Evolutionary conservation across 352 stramenopile genomes (phyloP).

Genomic region (Phytophthora uliginosa): DNA sequence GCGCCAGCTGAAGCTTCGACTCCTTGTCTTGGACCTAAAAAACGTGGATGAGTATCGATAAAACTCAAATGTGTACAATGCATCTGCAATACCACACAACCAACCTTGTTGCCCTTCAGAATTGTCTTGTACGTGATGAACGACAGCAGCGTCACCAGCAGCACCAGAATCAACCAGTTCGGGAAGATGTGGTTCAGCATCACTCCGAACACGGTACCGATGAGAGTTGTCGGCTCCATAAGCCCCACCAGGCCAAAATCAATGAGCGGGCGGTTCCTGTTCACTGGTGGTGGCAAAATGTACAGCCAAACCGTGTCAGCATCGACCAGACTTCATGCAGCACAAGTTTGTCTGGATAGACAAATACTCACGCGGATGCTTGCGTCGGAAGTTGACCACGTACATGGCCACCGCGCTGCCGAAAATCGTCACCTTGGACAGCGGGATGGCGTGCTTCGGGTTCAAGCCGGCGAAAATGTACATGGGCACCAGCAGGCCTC

Average conservation of each 20-base stretch:
- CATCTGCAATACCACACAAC: background rate
- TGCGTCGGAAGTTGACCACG: constrained; percentile 92
- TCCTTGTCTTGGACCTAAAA: constrained; percentile 67
- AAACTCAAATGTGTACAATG: background rate
- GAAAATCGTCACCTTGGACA: constrained; percentile 98
- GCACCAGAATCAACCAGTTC: constrained; percentile 81
- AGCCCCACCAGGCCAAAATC: constrained; percentile 98
- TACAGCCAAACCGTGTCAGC: background rate
- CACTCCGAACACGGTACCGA: constrained; percentile 78
- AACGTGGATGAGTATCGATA: background rate
- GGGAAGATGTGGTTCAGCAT: constrained; percentile 84
- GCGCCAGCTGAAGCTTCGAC: constrained; percentile 38
- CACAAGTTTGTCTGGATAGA: background rate
- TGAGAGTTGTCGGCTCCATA: constrained; percentile 95
- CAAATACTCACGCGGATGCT: constrained; percentile 86
- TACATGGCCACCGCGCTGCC: constrained; percentile 96
- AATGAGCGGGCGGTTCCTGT: constrained; percentile 94
- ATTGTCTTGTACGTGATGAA: constrained; percentile 77
- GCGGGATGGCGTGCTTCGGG: constrained; percentile 96
- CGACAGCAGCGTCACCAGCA: constrained; percentile 73
- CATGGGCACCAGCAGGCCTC: constrained; percentile 96
- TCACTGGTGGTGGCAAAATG: constrained; percentile 32
- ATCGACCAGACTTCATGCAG: background rate
- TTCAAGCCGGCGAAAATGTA: constrained; percentile 95
- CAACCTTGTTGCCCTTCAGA: constrained; percentile 68